Evolutionary conservation across 306 rosid genomes (phyloP).

Genomic region (Vigna hirtella): DNA sequence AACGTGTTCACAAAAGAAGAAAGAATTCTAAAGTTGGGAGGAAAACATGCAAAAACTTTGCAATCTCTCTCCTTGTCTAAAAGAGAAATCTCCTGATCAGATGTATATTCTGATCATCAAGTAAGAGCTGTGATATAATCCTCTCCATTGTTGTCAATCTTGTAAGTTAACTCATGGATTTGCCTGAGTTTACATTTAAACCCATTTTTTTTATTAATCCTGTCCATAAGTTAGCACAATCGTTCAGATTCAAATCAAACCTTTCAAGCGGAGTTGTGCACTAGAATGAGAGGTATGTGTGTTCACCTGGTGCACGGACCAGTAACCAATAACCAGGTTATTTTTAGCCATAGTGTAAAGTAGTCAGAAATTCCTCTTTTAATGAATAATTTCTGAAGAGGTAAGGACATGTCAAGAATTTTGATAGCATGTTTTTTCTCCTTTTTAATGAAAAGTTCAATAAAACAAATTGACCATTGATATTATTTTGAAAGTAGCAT

Average conservation of each 20-base stretch:
- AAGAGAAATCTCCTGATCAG: not conserved
- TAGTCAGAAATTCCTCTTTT: not conserved
- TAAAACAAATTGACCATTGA: slow-evolving; percentile 24
- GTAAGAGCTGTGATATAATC: not conserved
- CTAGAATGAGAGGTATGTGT: slow-evolving; percentile 1
- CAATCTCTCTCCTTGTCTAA: slow-evolving; percentile 13
- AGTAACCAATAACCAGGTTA: slow-evolving; percentile 21
- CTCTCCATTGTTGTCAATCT: not conserved
- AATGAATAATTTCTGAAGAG: slow-evolving; percentile 25
- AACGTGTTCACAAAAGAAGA: not conserved
- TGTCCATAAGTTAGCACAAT: slow-evolving; percentile 1
- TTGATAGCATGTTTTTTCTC: slow-evolving; percentile 3
- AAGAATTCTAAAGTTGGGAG: not conserved
- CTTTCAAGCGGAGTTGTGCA: not conserved
- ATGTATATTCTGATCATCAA: not conserved
- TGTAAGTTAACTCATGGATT: not conserved
- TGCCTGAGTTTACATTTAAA: not conserved
- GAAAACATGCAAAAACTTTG: not conserved
- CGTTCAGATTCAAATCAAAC: slow-evolving; percentile 27
- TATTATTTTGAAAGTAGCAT: slow-evolving; percentile 33
- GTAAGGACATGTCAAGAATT: not conserved
- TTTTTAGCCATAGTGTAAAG: slow-evolving; percentile 1
- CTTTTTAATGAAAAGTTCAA: slow-evolving; percentile 34
- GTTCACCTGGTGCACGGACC: not conserved
- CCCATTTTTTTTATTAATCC: slow-evolving; percentile 5